phyloP scores from a whole-genome alignment of 2,329 filamentous ascomycete genomes.

The Lecanicillium sp. region DNA sequence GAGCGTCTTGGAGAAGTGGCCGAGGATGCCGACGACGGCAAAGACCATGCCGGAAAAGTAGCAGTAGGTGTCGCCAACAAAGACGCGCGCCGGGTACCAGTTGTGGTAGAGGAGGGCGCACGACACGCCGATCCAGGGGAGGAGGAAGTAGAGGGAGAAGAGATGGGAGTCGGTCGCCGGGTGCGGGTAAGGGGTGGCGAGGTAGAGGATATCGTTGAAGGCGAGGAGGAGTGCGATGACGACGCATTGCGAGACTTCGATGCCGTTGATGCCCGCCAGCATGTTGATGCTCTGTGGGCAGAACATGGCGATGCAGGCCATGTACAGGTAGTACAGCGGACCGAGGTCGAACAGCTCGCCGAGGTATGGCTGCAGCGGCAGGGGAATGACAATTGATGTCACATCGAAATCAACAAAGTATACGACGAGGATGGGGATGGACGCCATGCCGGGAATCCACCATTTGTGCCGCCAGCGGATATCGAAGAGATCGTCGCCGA shows the following conservation, averaged over 20 bases:
- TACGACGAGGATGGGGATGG: constrained; percentile 87
- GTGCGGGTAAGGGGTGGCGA: constrained; percentile 76
- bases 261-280: constrained; percentile 97
- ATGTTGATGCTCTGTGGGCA: constrained; percentile 99
- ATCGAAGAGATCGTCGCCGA: constrained; percentile 94
- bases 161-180: constrained; percentile 93
- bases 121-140: constrained; percentile 92
- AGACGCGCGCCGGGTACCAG: constrained; percentile 91
- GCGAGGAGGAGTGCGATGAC: constrained; percentile 79
- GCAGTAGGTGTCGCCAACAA: constrained; percentile 98
- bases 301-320: constrained; percentile 94
- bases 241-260: constrained; percentile 90
- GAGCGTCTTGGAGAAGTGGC: constrained; percentile 96
- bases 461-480: constrained; percentile 99
- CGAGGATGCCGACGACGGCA: constrained; percentile 90
- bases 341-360: constrained; percentile 80
- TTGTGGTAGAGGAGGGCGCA: constrained; percentile 83
- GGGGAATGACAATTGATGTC: constrained; percentile 86
- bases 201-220: constrained; percentile 82
- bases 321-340: constrained; percentile 86
- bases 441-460: constrained; percentile 90
- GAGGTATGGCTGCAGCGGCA: constrained; percentile 75
- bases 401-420: constrained; percentile 99
- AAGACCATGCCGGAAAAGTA: constrained; percentile 99
- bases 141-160: constrained; percentile 88